Conservation (phyloP, 75 land plant genomes). For the Pinus tabuliformis region DNA sequence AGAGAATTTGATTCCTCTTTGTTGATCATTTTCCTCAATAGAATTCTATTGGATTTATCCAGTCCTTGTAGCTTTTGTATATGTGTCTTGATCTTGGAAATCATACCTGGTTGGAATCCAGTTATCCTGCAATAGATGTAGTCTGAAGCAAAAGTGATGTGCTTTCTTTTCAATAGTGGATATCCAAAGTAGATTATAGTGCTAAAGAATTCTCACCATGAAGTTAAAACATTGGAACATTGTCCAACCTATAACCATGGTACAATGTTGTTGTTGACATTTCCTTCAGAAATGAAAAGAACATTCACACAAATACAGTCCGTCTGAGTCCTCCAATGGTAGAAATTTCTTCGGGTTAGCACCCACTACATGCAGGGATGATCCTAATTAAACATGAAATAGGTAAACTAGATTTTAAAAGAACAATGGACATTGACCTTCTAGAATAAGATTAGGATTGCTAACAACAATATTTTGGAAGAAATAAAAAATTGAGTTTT, state of each 20-base stretch:
- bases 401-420: no score
- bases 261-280: background rate
- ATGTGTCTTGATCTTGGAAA: no score
- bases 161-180: background rate
- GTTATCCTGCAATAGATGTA: background rate
- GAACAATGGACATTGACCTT: background rate
- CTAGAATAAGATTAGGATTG: background rate
- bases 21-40: no score
- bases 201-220: background rate
- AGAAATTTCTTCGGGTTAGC: no score
- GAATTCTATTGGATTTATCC: background rate
- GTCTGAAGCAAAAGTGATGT: background rate
- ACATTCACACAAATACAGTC: no score
- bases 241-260: background rate
- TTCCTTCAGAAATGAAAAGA: background rate
- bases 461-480: background rate
- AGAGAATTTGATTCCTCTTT: no score
- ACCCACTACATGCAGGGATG: no score
- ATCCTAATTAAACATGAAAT: no score
- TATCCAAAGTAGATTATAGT: background rate
- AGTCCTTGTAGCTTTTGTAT: no score
- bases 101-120: no score
- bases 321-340: no score
- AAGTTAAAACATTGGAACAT: background rate
- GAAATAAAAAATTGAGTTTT: background rate